Evolutionary conservation across 192 early-diverging fungal species (phyloP).

Genomic region (Obelidium mucronatum): DNA sequence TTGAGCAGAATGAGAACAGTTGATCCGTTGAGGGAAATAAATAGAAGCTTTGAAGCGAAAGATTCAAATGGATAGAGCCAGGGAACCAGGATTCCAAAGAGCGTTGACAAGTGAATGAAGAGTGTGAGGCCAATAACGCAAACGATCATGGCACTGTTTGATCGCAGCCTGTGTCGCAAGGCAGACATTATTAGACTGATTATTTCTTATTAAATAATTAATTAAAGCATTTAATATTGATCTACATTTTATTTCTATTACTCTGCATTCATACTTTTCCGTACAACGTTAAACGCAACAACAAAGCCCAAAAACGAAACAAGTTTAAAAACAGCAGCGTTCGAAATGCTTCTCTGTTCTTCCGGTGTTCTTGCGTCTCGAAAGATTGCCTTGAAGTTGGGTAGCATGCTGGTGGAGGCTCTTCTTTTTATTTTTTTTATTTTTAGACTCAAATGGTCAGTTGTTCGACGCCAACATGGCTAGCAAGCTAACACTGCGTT

Average conservation of each 20-base stretch:
- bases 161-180: neutral
- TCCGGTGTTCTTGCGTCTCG: constrained; percentile 26
- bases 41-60: constrained; percentile 60
- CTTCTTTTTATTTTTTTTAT: constrained; percentile 19
- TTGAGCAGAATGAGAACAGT: neutral
- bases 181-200: neutral
- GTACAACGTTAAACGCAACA: constrained; percentile 24
- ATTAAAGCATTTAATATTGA: too few species aligned
- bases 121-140: neutral
- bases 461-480: too few species aligned
- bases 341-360: constrained; percentile 28
- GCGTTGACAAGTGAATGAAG: constrained; percentile 14
- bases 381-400: constrained; percentile 34
- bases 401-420: constrained; percentile 31
- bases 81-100: constrained; percentile 10
- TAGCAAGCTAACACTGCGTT: too few species aligned
- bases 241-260: too few species aligned
- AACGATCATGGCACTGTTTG: neutral
- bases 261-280: constrained; percentile 7
- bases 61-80: constrained; percentile 50
- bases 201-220: too few species aligned
- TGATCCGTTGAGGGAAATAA: neutral
- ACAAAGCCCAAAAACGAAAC: constrained; percentile 24
- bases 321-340: constrained; percentile 37
- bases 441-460: neutral